Conservation (phyloP, 2,329 filamentous ascomycete genomes). For the Venturia nashicola region DNA sequence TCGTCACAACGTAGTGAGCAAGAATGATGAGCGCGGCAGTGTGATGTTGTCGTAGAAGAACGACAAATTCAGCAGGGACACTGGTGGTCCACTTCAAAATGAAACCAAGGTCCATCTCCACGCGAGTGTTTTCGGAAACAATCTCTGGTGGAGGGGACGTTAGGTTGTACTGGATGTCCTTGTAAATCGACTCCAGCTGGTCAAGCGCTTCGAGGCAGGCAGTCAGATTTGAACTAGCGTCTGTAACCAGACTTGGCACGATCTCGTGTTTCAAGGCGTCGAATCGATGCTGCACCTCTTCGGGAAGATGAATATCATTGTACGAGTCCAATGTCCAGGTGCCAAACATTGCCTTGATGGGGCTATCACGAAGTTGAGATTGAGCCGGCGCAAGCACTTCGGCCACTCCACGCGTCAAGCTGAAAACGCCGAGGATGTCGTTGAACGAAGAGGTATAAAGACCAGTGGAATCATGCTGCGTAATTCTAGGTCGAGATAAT, state of each 20-base stretch:
- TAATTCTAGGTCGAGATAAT: background rate
- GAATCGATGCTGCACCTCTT: background rate
- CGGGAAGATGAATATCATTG: background rate
- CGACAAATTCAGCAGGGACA: background rate
- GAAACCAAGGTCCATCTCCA: background rate
- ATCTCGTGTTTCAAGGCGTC: background rate
- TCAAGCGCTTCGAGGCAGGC: background rate
- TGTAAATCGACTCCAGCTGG: background rate
- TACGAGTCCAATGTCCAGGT: background rate
- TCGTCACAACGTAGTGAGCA: background rate
- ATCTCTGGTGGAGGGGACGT: background rate
- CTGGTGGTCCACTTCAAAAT: slow-evolving; percentile 1
- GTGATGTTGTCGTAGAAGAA: background rate
- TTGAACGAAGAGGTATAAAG: background rate
- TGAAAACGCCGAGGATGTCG: slow-evolving; percentile 3
- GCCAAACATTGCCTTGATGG: background rate
- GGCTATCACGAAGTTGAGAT: background rate
- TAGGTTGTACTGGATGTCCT: background rate
- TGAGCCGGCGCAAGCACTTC: background rate
- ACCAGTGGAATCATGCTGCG: background rate
- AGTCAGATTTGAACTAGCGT: background rate
- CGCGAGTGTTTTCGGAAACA: background rate
- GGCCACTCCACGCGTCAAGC: background rate
- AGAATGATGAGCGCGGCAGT: slow-evolving; percentile 3
- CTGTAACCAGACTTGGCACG: background rate